Percentiles rank a stretch among this genome's conserved stretches.
Conservation (phyloP, 441 rosid species). For the Biscutella auriculata region DNA sequence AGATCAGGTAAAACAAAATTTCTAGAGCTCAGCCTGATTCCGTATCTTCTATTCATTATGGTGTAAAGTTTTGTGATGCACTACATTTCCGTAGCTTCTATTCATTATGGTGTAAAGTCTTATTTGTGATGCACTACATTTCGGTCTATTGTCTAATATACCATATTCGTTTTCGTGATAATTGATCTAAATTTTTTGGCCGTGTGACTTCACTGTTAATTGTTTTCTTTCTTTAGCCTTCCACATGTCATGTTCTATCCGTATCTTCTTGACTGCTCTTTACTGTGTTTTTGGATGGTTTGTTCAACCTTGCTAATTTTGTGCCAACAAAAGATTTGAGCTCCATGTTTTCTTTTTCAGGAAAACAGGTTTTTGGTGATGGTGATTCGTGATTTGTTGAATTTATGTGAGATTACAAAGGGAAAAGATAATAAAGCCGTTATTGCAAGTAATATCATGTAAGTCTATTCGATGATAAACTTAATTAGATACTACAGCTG, state of each 20-base stretch:
- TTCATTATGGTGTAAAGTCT: background rate
- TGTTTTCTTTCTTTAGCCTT: slow-evolving; percentile 4
- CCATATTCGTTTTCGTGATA: background rate
- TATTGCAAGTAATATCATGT: slow-evolving; percentile 99
- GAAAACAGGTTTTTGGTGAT: slow-evolving; percentile 98
- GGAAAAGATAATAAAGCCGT: slow-evolving; percentile 99
- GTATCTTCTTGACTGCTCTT: background rate
- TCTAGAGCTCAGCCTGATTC: background rate
- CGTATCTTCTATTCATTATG: too few species aligned
- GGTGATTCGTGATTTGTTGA: slow-evolving; percentile 96
- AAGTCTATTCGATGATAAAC: slow-evolving; percentile 26
- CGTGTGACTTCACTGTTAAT: background rate
- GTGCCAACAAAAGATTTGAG: background rate
- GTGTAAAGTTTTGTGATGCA: too few species aligned
- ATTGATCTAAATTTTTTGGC: background rate
- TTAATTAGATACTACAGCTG: background rate
- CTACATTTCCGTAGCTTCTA: background rate
- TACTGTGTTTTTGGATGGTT: background rate
- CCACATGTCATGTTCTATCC: background rate
- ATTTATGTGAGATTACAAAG: slow-evolving; percentile 94
- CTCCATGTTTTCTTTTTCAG: slow-evolving; percentile 33
- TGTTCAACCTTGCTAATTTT: background rate
- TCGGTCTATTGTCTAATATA: background rate
- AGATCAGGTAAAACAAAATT: slow-evolving; percentile 76
- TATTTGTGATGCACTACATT: background rate